Evolutionary conservation across 1,139 yeast species (phyloP).

Genomic region (Suhomyces kunorum): DNA sequence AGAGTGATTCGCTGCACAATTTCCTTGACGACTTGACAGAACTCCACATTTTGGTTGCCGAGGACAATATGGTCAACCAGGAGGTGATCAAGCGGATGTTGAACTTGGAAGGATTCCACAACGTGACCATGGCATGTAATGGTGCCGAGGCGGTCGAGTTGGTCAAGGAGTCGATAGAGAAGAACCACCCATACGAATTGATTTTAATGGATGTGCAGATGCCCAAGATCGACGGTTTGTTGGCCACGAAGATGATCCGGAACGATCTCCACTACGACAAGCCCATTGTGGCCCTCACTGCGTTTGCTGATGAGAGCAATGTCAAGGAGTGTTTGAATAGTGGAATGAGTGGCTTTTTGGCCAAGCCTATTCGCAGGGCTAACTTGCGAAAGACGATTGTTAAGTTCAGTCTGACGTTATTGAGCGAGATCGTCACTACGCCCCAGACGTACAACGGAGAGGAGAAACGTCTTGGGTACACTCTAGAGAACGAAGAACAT

Average conservation of each 20-base stretch:
- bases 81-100: slow-evolving; percentile 88
- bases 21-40: slow-evolving; percentile 37
- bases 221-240: slow-evolving; percentile 89
- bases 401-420: slow-evolving; percentile 42
- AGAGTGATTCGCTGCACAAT: slow-evolving; percentile 21
- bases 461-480: slow-evolving; percentile 19
- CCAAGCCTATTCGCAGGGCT: slow-evolving; percentile 81
- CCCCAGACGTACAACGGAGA: slow-evolving; percentile 23
- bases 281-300: slow-evolving; percentile 92
- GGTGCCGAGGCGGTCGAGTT: slow-evolving; percentile 84
- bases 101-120: slow-evolving; percentile 69
- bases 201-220: slow-evolving; percentile 96
- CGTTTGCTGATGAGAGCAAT: slow-evolving; percentile 88
- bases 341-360: slow-evolving; percentile 86
- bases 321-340: slow-evolving; percentile 72
- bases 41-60: slow-evolving; percentile 79
- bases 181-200: slow-evolving; percentile 49
- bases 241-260: slow-evolving; percentile 76
- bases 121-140: slow-evolving; percentile 77
- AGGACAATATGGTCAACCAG: slow-evolving; percentile 88
- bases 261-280: slow-evolving; percentile 59
- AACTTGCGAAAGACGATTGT: slow-evolving; percentile 56
- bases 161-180: slow-evolving; percentile 52
- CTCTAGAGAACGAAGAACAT: slow-evolving; percentile 3
- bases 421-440: slow-evolving; percentile 31